Conservation (phyloP, 2,329 filamentous ascomycete genomes). For the Talaromyces sp. region DNA sequence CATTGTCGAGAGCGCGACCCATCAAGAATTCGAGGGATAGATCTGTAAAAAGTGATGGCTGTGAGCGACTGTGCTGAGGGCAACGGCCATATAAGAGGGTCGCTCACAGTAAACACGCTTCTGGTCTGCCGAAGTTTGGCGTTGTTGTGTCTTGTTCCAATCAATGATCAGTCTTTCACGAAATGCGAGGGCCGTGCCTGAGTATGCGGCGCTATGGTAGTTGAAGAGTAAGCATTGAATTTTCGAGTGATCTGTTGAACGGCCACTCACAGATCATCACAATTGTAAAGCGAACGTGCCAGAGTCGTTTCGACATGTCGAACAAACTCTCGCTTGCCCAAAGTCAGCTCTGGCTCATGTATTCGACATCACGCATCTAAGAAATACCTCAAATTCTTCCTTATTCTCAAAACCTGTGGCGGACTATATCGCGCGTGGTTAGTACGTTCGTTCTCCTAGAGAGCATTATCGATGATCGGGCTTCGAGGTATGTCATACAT, state of each 20-base stretch:
- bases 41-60: constrained; percentile 46
- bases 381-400: constrained; percentile 66
- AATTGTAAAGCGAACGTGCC: constrained; percentile 95
- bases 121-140: constrained; percentile 81
- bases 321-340: constrained; percentile 69
- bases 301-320: constrained; percentile 95
- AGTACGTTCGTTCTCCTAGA: neutral
- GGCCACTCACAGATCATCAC: constrained; percentile 67
- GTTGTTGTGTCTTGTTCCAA: constrained; percentile 98
- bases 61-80: neutral
- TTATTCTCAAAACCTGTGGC: constrained; percentile 68
- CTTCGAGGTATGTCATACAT: constrained; percentile 41
- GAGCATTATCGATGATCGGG: neutral
- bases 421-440: constrained; percentile 41
- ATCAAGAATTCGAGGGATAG: constrained; percentile 96
- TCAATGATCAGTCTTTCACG: constrained; percentile 88
- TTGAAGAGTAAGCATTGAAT: neutral
- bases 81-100: neutral
- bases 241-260: neutral
- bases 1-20: constrained; percentile 94
- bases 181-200: constrained; percentile 85
- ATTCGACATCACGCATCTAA: neutral
- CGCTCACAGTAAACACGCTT: constrained; percentile 84
- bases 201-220: constrained; percentile 68
- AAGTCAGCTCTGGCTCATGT: neutral